Evolutionary conservation across 164 flowering plant species (phyloP).

Genomic region (Umbilicus rupestris): DNA sequence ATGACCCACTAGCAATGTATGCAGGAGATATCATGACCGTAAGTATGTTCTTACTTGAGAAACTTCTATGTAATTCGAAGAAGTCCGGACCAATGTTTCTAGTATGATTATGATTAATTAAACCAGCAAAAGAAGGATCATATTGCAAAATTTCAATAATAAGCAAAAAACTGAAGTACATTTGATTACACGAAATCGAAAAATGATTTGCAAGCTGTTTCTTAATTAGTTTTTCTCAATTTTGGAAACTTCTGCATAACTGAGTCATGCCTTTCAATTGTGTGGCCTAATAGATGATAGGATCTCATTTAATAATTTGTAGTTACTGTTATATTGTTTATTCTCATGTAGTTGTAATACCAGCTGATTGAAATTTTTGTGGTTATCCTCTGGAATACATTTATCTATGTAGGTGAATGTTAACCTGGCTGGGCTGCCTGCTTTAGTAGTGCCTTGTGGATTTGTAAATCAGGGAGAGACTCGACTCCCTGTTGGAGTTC

Average conservation of each 20-base stretch:
- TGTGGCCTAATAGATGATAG: not conserved
- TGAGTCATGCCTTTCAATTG: not conserved
- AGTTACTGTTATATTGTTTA: not conserved
- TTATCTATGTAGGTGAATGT: conserved; percentile 70
- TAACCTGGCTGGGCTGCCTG: conserved; percentile 95
- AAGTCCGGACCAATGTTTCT: not conserved
- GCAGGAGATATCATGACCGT: conserved; percentile 99
- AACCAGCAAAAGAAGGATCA: not conserved
- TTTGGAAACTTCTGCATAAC: not conserved
- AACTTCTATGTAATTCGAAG: not conserved
- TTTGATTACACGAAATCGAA: not conserved
- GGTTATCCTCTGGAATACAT: not conserved
- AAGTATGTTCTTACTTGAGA: conserved; percentile 23
- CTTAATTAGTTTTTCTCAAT: not conserved
- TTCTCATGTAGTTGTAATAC: not conserved
- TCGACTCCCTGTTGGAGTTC: conserved; percentile 90
- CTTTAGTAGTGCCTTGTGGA: conserved; percentile 91
- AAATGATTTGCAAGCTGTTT: not conserved
- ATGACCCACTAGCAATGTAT: conserved; percentile 96
- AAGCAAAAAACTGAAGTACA: not conserved
- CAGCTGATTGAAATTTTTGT: not conserved
- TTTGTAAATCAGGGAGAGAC: conserved; percentile 57
- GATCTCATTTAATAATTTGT: not conserved
- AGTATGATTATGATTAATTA: not conserved
- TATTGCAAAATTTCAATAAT: not conserved